phyloP scores from a whole-genome alignment of 768 basidiomycete genomes.

The Boletellus emodensis region DNA sequence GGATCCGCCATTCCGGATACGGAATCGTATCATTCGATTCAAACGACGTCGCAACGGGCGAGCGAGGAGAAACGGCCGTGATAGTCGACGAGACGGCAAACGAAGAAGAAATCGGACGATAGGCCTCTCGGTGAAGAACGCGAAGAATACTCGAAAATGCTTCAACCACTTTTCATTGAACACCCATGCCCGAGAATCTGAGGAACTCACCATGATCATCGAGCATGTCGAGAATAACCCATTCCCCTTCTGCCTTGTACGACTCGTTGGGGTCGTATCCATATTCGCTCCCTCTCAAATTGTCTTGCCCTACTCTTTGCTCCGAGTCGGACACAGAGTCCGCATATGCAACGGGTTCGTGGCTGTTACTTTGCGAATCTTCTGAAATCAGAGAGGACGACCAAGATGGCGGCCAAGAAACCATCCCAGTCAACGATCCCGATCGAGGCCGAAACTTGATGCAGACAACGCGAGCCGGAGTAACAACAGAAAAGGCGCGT shows the following conservation, averaged over 20 bases:
- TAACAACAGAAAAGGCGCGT: conserved; percentile 19
- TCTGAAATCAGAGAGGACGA: conserved; percentile 27
- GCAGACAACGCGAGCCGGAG: conserved; percentile 36
- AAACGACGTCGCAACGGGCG: conserved; percentile 15
- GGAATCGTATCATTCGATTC: conserved; percentile 38
- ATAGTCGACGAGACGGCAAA: conserved; percentile 44
- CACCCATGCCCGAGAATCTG: background rate
- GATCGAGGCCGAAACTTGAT: conserved; percentile 34
- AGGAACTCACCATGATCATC: conserved; percentile 38
- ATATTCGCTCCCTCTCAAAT: background rate
- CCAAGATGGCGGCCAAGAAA: conserved; percentile 16
- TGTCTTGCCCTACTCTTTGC: conserved; percentile 3
- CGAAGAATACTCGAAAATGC: conserved; percentile 50
- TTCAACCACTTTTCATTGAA: conserved; percentile 17
- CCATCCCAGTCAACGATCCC: background rate
- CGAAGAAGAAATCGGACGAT: conserved; percentile 34
- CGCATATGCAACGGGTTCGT: background rate
- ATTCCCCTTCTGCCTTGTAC: conserved; percentile 35
- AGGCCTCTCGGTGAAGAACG: conserved; percentile 46
- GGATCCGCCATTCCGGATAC: conserved; percentile 66
- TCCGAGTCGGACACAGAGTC: background rate
- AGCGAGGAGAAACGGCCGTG: conserved; percentile 52
- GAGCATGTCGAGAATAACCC: conserved; percentile 51
- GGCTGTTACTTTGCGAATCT: conserved; percentile 3
- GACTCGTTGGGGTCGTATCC: conserved; percentile 6